A percentile compares a stretch with the other conserved stretches of the same genome.
phyloP scores from a whole-genome alignment of 208 protist species.

The Eutreptiella sp. region DNA sequence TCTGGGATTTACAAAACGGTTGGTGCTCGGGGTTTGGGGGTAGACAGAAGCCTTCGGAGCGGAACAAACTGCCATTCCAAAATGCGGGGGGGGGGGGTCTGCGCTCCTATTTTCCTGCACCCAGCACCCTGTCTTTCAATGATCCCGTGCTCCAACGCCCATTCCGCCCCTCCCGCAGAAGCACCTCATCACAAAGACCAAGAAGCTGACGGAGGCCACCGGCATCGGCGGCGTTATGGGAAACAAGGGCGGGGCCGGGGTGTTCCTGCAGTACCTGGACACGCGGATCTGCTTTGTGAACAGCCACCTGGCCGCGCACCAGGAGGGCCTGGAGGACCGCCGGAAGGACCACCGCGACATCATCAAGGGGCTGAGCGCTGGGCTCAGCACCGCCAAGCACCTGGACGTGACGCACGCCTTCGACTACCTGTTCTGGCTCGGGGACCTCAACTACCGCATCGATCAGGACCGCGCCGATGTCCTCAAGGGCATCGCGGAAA shows the following conservation, averaged over 20 bases:
- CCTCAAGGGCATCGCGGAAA: slow-evolving; percentile 17
- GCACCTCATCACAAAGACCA: slow-evolving; percentile 48
- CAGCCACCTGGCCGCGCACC: slow-evolving; percentile 40
- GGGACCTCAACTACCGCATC: slow-evolving; percentile 46
- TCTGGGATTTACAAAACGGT: too few relatives aligned
- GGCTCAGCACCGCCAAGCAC: slow-evolving; percentile 22
- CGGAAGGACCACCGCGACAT: slow-evolving; percentile 41
- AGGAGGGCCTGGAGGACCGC: slow-evolving; percentile 30
- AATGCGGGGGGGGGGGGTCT: too few relatives aligned
- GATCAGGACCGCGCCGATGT: slow-evolving; percentile 27
- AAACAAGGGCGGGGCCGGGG: slow-evolving; percentile 47
- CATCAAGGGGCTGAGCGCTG: slow-evolving; percentile 32
- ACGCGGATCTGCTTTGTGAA: slow-evolving; percentile 42
- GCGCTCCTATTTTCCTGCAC: too few relatives aligned
- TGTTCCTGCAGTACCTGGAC: slow-evolving; percentile 41
- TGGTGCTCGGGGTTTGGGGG: too few relatives aligned
- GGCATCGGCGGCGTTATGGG: slow-evolving; percentile 28
- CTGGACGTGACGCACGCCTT: slow-evolving; percentile 42
- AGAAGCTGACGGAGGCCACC: slow-evolving; percentile 38
- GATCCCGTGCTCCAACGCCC: too few relatives aligned
- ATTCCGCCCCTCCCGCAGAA: too few relatives aligned
- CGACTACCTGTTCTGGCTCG: slow-evolving; percentile 46
- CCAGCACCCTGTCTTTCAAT: too few relatives aligned
- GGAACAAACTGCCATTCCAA: too few relatives aligned
- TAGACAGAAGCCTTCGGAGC: too few relatives aligned